Evolutionary conservation across 257 asterid species (phyloP).

Genomic region (Primulina eburnea): DNA sequence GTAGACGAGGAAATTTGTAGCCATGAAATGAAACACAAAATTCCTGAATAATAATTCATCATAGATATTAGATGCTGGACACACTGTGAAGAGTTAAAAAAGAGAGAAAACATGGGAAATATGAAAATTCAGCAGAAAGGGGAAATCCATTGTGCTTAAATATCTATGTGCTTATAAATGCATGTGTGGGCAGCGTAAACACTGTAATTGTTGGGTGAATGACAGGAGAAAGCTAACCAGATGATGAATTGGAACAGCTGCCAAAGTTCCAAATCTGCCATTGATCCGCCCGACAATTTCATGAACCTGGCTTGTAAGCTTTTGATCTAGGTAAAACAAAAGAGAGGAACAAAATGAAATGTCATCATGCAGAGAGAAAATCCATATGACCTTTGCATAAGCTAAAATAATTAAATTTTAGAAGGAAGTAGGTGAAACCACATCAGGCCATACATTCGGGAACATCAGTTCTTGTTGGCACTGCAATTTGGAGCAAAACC

Average conservation of each 20-base stretch:
- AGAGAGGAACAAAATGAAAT: constrained; percentile 25
- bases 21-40: constrained; percentile 8
- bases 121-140: constrained; percentile 14
- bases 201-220: background rate
- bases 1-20: constrained; percentile 1
- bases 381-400: constrained; percentile 3
- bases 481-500: constrained; percentile 95
- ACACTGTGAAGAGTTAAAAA: constrained; percentile 12
- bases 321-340: constrained; percentile 60
- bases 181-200: constrained; percentile 13
- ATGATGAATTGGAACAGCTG: constrained; percentile 95
- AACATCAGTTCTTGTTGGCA: constrained; percentile 96
- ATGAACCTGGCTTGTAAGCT: constrained; percentile 97
- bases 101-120: constrained; percentile 8
- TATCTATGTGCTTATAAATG: constrained; percentile 2
- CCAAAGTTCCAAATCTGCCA: constrained; percentile 87
- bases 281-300: constrained; percentile 98
- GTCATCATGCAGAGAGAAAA: constrained; percentile 6
- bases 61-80: background rate
- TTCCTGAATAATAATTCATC: constrained; percentile 3
- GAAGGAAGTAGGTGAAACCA: constrained; percentile 18
- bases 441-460: constrained; percentile 72
- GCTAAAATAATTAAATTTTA: constrained; percentile 1
- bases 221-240: constrained; percentile 56
- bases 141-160: background rate